Base-by-base conservation (phyloP, 2,329 filamentous ascomycete genomes). In the Xylaria polymorpha region DNA sequence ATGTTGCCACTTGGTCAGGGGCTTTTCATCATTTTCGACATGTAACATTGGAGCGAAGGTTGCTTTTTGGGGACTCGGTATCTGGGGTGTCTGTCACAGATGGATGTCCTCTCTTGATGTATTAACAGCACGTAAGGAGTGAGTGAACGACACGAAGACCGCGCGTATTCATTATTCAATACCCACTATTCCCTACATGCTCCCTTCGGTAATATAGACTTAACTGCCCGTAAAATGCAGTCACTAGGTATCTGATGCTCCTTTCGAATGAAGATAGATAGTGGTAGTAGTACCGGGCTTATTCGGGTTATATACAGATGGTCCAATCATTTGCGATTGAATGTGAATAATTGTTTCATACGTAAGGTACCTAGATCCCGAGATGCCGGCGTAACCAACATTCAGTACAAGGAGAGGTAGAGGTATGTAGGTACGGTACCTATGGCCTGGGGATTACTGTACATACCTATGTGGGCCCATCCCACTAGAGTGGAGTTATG, bases 31-130 rank as follows among this genome's bases (percentile, higher is more conserved):
- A 70, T 73, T 74, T 72, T 74, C 69, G 69, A 71, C 72, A 71
- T 77, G 74, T 77, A 76, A 75, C 75, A 75, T 74, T 67, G 75
- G 71, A 75, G 74, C 72, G 72, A 74, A 63, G 73, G 74, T 74
- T 74, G 64, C 51, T 71, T 68, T 69, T 68, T 18, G 68, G 50
- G 48, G 50, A 22, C 44, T 43, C 20, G 67, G 63, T 60, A 68
- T 71, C 57, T 64, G 60, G 64, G 61, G 35, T 66, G 63, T 63
- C 53, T 69, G 66, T 67, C 69, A 61, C 61, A 74, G 55, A 68
- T 72, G 66, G 67, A 73, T 72, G 71, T 66, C 66, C 68, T 72
- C 69, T 73, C 68, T 71, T 72, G 68, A 69, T 71, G 68, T 71
- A 71, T 66, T 69, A 71, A 71, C 67, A 71, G 61, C 65, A 71